Evolutionary conservation across 139 green algal species (phyloP).

Genomic region (Coccomyxa sp.): DNA sequence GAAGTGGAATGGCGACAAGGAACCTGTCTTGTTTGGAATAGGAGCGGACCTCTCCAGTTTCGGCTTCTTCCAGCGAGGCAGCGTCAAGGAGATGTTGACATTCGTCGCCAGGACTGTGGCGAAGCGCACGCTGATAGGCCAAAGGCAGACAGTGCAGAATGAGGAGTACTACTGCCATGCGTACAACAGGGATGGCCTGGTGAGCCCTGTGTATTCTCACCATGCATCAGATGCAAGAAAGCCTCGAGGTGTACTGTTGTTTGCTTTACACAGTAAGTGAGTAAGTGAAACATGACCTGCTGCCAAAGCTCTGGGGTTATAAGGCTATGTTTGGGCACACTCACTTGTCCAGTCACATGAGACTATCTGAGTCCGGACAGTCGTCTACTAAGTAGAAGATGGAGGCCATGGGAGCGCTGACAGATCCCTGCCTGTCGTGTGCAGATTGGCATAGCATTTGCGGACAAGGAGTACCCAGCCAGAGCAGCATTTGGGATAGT

Average conservation of each 20-base stretch:
- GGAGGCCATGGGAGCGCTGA: too few relatives aligned
- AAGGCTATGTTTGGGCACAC: too few relatives aligned
- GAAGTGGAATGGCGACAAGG: conserved; percentile 64
- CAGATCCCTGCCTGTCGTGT: too few relatives aligned
- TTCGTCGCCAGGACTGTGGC: conserved; percentile 92
- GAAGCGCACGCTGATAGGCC: conserved; percentile 76
- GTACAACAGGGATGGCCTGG: conserved; percentile 84
- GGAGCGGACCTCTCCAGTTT: conserved; percentile 87
- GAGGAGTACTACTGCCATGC: conserved; percentile 95
- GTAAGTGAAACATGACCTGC: too few relatives aligned
- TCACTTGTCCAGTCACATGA: too few relatives aligned
- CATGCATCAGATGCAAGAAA: too few relatives aligned
- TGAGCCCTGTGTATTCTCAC: too few relatives aligned
- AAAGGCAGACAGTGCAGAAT: conserved; percentile 75
- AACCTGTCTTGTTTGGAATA: conserved; percentile 71
- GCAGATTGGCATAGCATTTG: conserved; percentile 74
- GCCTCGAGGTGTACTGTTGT: too few relatives aligned
- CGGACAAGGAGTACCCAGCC: conserved; percentile 88
- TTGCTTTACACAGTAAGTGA: too few relatives aligned
- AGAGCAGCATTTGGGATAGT: conserved; percentile 94
- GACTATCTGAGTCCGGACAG: too few relatives aligned
- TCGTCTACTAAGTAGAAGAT: too few relatives aligned
- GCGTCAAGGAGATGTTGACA: conserved; percentile 89
- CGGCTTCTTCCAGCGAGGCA: conserved; percentile 86
- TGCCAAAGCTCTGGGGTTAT: too few relatives aligned